phyloP scores from a whole-genome alignment of 2,329 filamentous ascomycete species.

The Elsinoe batatas region DNA sequence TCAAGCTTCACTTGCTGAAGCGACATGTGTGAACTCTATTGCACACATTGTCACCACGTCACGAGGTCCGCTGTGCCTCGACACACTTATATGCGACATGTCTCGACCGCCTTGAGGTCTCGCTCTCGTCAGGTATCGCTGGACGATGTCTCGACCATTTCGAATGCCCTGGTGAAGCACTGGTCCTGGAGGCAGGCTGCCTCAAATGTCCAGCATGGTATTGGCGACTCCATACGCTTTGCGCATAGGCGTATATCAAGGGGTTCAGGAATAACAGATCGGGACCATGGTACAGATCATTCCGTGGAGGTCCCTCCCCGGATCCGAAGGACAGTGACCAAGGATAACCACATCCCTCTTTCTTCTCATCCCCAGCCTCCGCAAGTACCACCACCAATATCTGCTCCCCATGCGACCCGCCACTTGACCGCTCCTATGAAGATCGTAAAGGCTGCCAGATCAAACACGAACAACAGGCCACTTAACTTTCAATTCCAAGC shows the following conservation, averaged over 20 bases:
- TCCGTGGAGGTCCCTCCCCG: too few species aligned
- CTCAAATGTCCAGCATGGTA: neutral
- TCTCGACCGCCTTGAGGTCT: slow-evolving; percentile 13
- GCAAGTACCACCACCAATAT: neutral
- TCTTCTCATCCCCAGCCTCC: neutral
- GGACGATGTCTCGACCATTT: neutral
- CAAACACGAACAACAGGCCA: neutral
- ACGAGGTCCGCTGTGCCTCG: neutral
- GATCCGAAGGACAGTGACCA: neutral
- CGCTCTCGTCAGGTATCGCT: neutral
- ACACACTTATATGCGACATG: slow-evolving; percentile 1
- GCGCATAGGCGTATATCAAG: too few species aligned
- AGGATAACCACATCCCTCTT: neutral
- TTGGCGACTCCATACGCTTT: too few species aligned
- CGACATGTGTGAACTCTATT: neutral
- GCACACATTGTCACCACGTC: neutral
- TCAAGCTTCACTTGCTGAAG: neutral
- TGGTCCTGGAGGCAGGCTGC: neutral
- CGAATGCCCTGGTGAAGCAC: neutral
- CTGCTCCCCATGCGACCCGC: neutral
- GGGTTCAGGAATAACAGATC: too few species aligned
- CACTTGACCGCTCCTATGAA: neutral
- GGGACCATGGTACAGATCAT: too few species aligned
- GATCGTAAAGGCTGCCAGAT: too few species aligned
- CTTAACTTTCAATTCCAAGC: slow-evolving; percentile 16